Percentiles rank a stretch among this genome's conserved stretches.
Conservation (phyloP, 2,329 filamentous ascomycete genomes). For the Nannizzia gypsea region DNA sequence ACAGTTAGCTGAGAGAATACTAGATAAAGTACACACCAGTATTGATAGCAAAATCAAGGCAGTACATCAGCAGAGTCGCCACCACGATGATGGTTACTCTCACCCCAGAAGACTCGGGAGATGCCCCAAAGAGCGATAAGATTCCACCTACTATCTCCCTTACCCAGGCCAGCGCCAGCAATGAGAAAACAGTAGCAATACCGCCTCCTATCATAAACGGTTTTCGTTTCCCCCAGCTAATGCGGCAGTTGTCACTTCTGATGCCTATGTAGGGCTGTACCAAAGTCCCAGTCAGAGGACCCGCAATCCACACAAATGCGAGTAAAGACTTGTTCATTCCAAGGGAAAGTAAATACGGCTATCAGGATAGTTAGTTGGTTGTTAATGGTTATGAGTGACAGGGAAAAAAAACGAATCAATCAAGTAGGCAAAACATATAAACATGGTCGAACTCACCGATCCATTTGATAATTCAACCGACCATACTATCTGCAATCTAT, state of each 20-base stretch:
- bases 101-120: constrained; percentile 52
- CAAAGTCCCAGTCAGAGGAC: constrained; percentile 63
- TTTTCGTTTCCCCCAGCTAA: constrained; percentile 64
- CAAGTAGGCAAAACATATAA: neutral
- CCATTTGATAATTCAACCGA: constrained; percentile 89
- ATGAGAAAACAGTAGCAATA: constrained; percentile 52
- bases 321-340: constrained; percentile 73
- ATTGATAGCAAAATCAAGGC: constrained; percentile 90
- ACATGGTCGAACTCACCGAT: constrained; percentile 46
- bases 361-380: neutral
- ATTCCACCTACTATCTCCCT: constrained; percentile 59
- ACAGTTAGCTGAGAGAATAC: neutral
- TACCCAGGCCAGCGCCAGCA: constrained; percentile 63
- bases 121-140: constrained; percentile 58
- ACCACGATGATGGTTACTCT: constrained; percentile 58
- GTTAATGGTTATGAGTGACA: neutral
- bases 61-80: constrained; percentile 76
- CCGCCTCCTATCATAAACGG: constrained; percentile 68
- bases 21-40: constrained; percentile 46
- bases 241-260: constrained; percentile 63
- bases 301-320: constrained; percentile 75
- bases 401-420: too few species aligned
- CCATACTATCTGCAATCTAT: constrained; percentile 80
- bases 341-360: constrained; percentile 64
- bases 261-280: constrained; percentile 78